phyloP scores from a whole-genome alignment of 108 stramenopile genomes.

The Skeletonema marinoi region DNA sequence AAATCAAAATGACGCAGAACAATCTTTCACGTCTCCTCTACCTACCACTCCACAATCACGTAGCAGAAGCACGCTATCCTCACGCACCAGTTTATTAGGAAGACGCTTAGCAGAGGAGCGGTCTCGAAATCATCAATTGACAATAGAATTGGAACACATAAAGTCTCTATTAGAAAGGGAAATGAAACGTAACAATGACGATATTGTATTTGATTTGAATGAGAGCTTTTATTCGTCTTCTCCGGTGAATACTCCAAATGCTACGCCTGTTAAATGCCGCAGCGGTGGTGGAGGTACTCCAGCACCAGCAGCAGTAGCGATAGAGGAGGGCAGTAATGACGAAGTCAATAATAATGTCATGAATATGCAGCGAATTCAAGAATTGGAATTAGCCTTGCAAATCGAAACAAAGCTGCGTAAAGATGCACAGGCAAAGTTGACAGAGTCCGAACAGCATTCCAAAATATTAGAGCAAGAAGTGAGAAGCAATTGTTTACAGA shows the following conservation, averaged over 20 bases:
- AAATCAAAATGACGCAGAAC: background rate
- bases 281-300: background rate
- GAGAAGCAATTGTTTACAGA: background rate
- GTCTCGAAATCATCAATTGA: slow-evolving; percentile 12
- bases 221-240: background rate
- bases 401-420: background rate
- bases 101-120: slow-evolving; percentile 23
- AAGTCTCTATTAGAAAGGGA: background rate
- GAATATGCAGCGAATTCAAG: slow-evolving; percentile 10
- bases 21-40: background rate
- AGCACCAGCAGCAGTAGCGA: background rate
- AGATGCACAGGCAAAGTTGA: background rate
- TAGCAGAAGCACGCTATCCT: slow-evolving; percentile 4
- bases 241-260: background rate
- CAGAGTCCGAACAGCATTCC: background rate
- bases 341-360: background rate
- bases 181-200: background rate
- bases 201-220: background rate
- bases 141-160: background rate
- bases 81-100: slow-evolving; percentile 17
- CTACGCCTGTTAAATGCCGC: background rate
- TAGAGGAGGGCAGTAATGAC: background rate
- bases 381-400: background rate
- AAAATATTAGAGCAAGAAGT: background rate
- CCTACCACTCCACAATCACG: background rate